Evolutionary conservation across 225 moss, liverwort and hornwort species (phyloP), one percentile per base, ranked within the genome.

Genomic region (Asterella californica): DNA sequence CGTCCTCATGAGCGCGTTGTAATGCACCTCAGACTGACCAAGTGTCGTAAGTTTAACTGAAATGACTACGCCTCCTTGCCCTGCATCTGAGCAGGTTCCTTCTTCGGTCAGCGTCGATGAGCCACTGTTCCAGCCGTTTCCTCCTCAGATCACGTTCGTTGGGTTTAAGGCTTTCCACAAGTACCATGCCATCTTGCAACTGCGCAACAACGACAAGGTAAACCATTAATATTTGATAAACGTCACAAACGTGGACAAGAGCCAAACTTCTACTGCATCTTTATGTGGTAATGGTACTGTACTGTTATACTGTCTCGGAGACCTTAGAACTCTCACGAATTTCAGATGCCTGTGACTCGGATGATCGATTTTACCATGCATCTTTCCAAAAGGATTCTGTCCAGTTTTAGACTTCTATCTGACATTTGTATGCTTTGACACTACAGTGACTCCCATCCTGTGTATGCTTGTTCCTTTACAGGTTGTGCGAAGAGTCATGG

Each of bases 131-230:
- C 94, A 97, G 82, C 91, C 96, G 0, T 97, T 97, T 67, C 96
- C 96, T 46, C 94, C 96, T 25, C 89, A 93, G 73, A 76, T 97
- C 72, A 87, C 89, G 25, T 97, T 97, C 42, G 82, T 76, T 48
- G 86, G 85, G 60, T 94, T 87, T 73, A 91, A 93, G 79, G 89
- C 93, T 2, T 97, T 90, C 19, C 87, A 97, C 22, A 91, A 90
- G 80, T 94, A 97, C 15, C 91, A 87, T 2, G 15, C 93, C 38
- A 83, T 97, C 79, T 82, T 97, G 30, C 89, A 89, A 34, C 85
- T 97, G 4, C 89, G 96, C 57, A 97, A 97, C 25, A 97, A 94
- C 80, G 96, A 97, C 52, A 97, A 94, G 96, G 91, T 93, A 55
- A 2, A 32, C 30, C 27, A 15, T 0, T n/a, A n/a, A n/a, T n/a